phyloP scores from a whole-genome alignment of 768 basidiomycete species.

The Gelatoporia subvermispora region DNA sequence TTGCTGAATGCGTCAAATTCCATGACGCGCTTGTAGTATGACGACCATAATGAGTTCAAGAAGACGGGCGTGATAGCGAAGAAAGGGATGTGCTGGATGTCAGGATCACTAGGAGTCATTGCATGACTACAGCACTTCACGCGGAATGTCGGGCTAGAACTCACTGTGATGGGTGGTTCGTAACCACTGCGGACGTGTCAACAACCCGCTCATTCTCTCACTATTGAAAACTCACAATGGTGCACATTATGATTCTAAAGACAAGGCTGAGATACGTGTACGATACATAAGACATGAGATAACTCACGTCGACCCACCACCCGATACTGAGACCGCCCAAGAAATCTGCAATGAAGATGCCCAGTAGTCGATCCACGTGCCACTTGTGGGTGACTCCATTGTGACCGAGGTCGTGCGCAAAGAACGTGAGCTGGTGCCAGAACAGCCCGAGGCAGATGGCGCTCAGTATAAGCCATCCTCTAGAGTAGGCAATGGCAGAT shows the following conservation, averaged over 20 bases:
- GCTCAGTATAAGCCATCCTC: conserved; percentile 65
- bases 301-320: conserved; percentile 95
- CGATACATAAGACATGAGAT: background rate
- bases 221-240: conserved; percentile 62
- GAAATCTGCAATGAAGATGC: conserved; percentile 77
- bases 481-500: conserved; percentile 57
- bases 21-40: conserved; percentile 91
- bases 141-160: conserved; percentile 21
- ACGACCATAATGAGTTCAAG: conserved; percentile 82
- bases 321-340: conserved; percentile 91
- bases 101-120: conserved; percentile 56
- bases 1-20: conserved; percentile 66
- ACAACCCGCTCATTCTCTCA: background rate
- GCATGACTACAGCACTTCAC: conserved; percentile 5
- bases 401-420: conserved; percentile 93
- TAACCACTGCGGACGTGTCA: conserved; percentile 58
- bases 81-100: conserved; percentile 88
- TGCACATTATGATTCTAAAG: conserved; percentile 89
- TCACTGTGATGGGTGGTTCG: conserved; percentile 96
- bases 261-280: background rate
- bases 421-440: conserved; percentile 95
- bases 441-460: conserved; percentile 81
- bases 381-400: conserved; percentile 89
- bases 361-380: conserved; percentile 72
- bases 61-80: conserved; percentile 89